phyloP scores from a whole-genome alignment of 495 filamentous ascomycete species.

The Rhizodiscina lignyota region DNA sequence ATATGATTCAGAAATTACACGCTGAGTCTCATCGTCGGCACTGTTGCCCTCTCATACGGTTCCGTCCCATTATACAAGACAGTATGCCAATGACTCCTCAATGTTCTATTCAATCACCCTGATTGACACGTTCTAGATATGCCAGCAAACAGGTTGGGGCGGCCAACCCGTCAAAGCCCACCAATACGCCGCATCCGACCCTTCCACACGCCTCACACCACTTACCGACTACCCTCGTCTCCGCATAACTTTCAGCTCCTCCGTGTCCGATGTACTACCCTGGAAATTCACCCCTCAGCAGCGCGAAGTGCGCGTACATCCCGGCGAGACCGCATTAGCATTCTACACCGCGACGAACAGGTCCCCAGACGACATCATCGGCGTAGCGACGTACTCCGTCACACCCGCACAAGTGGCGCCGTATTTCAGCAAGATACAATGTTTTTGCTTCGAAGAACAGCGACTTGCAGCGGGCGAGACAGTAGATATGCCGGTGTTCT shows the following conservation, averaged over 20 bases:
- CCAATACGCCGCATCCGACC: conserved; percentile 53
- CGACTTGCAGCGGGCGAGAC: conserved; percentile 87
- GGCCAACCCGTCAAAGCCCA: conserved; percentile 77
- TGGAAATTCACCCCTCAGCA: conserved; percentile 98
- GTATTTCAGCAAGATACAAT: conserved; percentile 99
- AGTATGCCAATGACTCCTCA: conserved; percentile 29
- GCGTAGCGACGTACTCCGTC: conserved; percentile 93
- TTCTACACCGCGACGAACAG: conserved; percentile 97
- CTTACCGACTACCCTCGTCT: conserved; percentile 71
- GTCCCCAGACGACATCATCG: conserved; percentile 81
- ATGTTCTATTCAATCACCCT: not conserved
- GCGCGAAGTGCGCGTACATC: conserved; percentile 85
- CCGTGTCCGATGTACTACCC: conserved; percentile 82
- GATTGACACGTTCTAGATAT: conserved; percentile 43
- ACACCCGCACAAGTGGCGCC: conserved; percentile 90
- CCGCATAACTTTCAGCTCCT: conserved; percentile 89
- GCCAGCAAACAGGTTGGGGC: conserved; percentile 89
- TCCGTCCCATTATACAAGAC: conserved; percentile 97
- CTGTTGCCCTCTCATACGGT: conserved; percentile 82
- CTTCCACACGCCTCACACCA: conserved; percentile 55
- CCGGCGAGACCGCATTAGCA: conserved; percentile 90
- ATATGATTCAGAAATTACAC: conserved; percentile 53
- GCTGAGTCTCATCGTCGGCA: conserved; percentile 72
- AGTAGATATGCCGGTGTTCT: conserved; percentile 99
- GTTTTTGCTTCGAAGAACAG: conserved; percentile 98